Conservation (phyloP, 2,329 filamentous ascomycete species). For the Penicillium sp. region DNA sequence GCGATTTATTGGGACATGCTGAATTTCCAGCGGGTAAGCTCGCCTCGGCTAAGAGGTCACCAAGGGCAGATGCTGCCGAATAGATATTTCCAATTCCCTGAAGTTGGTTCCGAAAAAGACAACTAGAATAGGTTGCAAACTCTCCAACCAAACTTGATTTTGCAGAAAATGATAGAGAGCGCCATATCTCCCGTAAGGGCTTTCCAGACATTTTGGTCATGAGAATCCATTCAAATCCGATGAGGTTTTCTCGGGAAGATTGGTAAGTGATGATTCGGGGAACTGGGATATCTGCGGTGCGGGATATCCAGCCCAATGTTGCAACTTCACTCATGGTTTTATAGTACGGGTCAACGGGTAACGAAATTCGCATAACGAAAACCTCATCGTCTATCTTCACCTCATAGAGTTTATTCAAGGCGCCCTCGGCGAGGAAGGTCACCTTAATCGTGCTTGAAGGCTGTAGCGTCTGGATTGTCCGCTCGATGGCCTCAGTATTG, state of each 20-base stretch:
- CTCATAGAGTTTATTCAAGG: constrained; percentile 13
- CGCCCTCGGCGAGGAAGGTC: constrained; percentile 7
- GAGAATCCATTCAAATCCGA: constrained; percentile 21
- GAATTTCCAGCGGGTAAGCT: constrained; percentile 2
- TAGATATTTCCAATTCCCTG: constrained; percentile 15
- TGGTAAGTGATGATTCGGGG: constrained; percentile 14
- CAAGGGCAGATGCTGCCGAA: background rate
- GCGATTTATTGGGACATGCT: background rate
- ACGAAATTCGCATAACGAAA: constrained; percentile 11
- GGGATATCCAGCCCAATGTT: constrained; percentile 12
- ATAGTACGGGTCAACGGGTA: constrained; percentile 10
- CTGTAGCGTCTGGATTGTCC: constrained; percentile 8
- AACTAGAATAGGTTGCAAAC: constrained; percentile 4
- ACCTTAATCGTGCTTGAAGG: constrained; percentile 5
- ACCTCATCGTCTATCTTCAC: constrained; percentile 6
- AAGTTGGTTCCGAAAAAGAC: constrained; percentile 13
- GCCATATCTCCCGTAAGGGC: constrained; percentile 3
- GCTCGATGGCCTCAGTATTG: constrained; percentile 6
- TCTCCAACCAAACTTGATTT: constrained; percentile 6
- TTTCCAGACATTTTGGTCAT: constrained; percentile 13
- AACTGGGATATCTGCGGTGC: constrained; percentile 9
- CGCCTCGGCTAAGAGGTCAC: background rate
- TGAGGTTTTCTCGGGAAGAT: constrained; percentile 9
- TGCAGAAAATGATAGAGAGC: constrained; percentile 5
- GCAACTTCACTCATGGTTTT: constrained; percentile 15